Evolutionary conservation across 176 grass and related monocot species (phyloP).

Genomic region (Rhynchospora pubera): DNA sequence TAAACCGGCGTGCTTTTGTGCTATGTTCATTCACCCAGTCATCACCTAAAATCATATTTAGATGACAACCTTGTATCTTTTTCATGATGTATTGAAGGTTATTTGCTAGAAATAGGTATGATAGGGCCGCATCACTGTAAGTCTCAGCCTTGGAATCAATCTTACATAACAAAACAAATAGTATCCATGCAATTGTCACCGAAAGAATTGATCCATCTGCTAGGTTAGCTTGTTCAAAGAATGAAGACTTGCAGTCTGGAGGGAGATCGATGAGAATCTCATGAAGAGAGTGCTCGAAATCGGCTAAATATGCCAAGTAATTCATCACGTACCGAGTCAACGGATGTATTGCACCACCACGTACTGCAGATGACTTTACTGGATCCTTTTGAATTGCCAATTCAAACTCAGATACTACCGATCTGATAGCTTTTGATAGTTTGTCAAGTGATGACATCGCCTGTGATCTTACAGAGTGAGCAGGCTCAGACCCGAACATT

Average conservation of each 20-base stretch:
- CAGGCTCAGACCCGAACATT: slow-evolving; percentile 6
- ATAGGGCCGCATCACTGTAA: slow-evolving; percentile 33
- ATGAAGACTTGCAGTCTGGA: background rate
- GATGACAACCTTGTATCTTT: slow-evolving; percentile 37
- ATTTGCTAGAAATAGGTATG: slow-evolving; percentile 74
- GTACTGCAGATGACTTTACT: slow-evolving; percentile 7
- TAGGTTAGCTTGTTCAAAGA: background rate
- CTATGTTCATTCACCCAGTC: slow-evolving; percentile 35
- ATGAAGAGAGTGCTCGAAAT: slow-evolving; percentile 31
- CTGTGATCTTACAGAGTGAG: slow-evolving; percentile 10
- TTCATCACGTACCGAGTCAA: slow-evolving; percentile 89
- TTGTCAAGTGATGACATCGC: slow-evolving; percentile 13
- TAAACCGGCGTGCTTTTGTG: slow-evolving; percentile 34
- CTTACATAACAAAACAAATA: slow-evolving; percentile 49
- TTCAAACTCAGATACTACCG: slow-evolving; percentile 35
- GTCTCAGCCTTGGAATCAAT: slow-evolving; percentile 56
- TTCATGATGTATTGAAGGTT: slow-evolving; percentile 52
- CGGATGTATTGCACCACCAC: slow-evolving; percentile 57
- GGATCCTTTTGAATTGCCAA: slow-evolving; percentile 47
- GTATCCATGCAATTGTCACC: slow-evolving; percentile 27
- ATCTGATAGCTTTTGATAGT: slow-evolving; percentile 26
- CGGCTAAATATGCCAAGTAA: slow-evolving; percentile 59
- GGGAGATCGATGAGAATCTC: background rate
- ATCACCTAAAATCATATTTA: slow-evolving; percentile 29
- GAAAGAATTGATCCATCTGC: slow-evolving; percentile 12